These are phyloP conservation scores for Kernera saxatilis DNA, from an alignment of 345 rosid species.

Conservation along the genomic window DNA sequence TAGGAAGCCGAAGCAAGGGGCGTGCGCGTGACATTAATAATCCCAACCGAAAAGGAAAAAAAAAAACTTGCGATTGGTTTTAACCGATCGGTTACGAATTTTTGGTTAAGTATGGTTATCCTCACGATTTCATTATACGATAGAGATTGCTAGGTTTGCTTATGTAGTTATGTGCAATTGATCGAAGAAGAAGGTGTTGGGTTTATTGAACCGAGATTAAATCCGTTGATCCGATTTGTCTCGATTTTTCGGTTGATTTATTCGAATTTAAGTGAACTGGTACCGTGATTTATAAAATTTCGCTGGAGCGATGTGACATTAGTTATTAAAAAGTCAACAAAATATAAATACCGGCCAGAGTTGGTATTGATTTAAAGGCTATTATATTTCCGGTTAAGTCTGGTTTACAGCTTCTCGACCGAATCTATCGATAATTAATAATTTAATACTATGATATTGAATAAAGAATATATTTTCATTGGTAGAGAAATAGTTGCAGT, in stretches of 20 bases:
- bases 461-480: not conserved
- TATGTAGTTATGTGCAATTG: not conserved
- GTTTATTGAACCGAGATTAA: not conserved
- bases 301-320: not conserved
- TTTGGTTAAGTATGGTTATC: not conserved
- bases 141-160: not conserved
- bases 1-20: constrained; percentile 5
- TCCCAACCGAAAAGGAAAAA: not conserved
- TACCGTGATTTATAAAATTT: not conserved
- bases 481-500: not conserved
- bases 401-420: not conserved
- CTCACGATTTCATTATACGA: not conserved
- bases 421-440: not conserved
- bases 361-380: not conserved
- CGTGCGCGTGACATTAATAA: constrained; percentile 20
- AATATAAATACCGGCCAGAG: not conserved
- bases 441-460: not conserved
- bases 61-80: not conserved
- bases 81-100: not conserved
- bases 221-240: not conserved
- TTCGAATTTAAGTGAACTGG: not conserved
- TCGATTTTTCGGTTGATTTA: not conserved
- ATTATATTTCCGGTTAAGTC: not conserved
- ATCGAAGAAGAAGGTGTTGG: not conserved
- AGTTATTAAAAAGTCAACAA: not conserved